Conservation (phyloP, 2,329 filamentous ascomycete genomes). For the Zymoseptoria brevis region DNA sequence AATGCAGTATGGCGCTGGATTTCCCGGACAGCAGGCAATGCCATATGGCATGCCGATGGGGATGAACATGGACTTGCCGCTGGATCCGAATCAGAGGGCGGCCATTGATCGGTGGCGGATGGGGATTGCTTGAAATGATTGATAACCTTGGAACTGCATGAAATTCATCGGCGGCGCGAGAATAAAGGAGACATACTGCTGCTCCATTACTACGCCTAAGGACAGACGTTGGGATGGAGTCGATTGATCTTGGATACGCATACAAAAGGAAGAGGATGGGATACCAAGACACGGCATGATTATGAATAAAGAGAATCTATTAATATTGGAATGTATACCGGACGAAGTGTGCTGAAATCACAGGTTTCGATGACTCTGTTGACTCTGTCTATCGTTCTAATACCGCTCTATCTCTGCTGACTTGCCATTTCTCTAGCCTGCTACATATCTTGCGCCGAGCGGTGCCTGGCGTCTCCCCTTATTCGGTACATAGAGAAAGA, state of each 20-base stretch:
- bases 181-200: not conserved
- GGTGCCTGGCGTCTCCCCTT: too few species aligned
- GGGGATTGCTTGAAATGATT: slow-evolving; percentile 24
- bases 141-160: not conserved
- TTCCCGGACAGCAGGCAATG: slow-evolving; percentile 3
- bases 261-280: not conserved
- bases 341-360: too few species aligned
- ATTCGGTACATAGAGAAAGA: too few species aligned
- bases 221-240: not conserved
- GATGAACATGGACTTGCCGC: slow-evolving; percentile 27
- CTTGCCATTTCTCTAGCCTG: too few species aligned
- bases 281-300: not conserved
- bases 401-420: too few species aligned
- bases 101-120: slow-evolving; percentile 55
- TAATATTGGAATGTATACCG: not conserved
- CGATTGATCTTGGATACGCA: not conserved
- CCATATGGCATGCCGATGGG: slow-evolving; percentile 17
- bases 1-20: not conserved
- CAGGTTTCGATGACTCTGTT: too few species aligned
- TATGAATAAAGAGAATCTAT: not conserved
- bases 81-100: slow-evolving; percentile 44
- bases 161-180: not conserved
- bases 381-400: too few species aligned
- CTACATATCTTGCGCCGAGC: too few species aligned
- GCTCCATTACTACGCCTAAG: not conserved